Conservation (phyloP, 208 protist species). For the Leishmania lainsoni region DNA sequence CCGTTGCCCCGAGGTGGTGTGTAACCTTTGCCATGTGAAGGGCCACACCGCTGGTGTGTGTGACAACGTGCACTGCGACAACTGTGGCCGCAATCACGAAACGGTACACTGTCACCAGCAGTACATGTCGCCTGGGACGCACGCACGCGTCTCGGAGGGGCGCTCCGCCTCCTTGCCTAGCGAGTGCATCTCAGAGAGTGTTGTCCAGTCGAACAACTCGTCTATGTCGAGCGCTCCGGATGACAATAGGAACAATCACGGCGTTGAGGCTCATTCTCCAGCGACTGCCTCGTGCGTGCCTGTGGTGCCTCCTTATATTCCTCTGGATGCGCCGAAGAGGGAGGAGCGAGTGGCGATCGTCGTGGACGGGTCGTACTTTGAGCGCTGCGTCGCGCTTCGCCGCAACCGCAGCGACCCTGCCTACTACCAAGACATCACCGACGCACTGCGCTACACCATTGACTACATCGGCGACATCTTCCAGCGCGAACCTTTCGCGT, state of each 20-base stretch:
- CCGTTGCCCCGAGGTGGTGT: slow-evolving; percentile 73
- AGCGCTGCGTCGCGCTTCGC: slow-evolving; percentile 56
- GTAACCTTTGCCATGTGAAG: slow-evolving; percentile 74
- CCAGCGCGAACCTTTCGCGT: slow-evolving; percentile 66
- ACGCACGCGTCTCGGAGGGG: slow-evolving; percentile 29
- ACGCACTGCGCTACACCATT: slow-evolving; percentile 64
- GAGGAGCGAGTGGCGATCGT: slow-evolving; percentile 71
- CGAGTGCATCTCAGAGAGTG: not conserved
- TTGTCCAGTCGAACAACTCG: not conserved
- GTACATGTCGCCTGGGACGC: slow-evolving; percentile 7
- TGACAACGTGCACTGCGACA: slow-evolving; percentile 42
- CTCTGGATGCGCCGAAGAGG: slow-evolving; percentile 26
- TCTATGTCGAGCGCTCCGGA: not conserved
- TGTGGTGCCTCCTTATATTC: slow-evolving; percentile 48
- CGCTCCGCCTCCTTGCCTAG: slow-evolving; percentile 1
- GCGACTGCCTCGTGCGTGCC: not conserved
- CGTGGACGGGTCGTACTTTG: slow-evolving; percentile 89
- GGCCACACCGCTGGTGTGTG: slow-evolving; percentile 81
- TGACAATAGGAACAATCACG: not conserved
- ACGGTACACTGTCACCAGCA: slow-evolving; percentile 37
- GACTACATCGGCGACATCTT: slow-evolving; percentile 86
- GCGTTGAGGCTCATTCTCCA: not conserved
- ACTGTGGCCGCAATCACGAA: slow-evolving; percentile 53
- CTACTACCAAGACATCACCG: slow-evolving; percentile 61
- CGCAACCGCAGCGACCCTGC: slow-evolving; percentile 35